These are phyloP conservation scores for Boletus coffeatus DNA, from an alignment of 1,284 basidiomycete species.

Conservation along the genomic window DNA sequence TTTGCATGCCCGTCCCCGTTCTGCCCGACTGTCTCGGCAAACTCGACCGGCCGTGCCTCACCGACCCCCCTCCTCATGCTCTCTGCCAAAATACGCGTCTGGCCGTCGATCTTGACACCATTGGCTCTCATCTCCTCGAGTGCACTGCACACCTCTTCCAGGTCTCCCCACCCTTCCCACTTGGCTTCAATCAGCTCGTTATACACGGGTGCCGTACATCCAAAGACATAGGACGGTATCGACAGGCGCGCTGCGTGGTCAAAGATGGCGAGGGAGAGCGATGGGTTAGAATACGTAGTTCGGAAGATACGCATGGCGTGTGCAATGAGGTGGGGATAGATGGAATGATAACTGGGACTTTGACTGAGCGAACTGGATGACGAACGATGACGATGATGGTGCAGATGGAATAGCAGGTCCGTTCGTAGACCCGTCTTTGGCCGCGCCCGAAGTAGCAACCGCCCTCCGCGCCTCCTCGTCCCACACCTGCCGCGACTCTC, in stretches of 20 bases:
- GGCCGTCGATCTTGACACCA: slow-evolving; percentile 59
- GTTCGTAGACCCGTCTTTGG: neutral
- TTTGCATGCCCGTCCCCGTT: slow-evolving; percentile 32
- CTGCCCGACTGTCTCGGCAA: slow-evolving; percentile 23
- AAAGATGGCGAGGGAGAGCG: slow-evolving; percentile 82
- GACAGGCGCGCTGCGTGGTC: slow-evolving; percentile 69
- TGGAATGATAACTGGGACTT: slow-evolving; percentile 46
- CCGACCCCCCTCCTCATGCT: slow-evolving; percentile 62
- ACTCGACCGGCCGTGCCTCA: slow-evolving; percentile 31
- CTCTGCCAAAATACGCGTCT: slow-evolving; percentile 59
- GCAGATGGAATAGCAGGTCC: neutral
- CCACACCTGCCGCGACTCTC: slow-evolving; percentile 40
- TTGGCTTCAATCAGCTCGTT: slow-evolving; percentile 78
- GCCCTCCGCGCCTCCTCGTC: slow-evolving; percentile 42
- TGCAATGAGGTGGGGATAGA: slow-evolving; percentile 74
- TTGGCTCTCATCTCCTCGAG: slow-evolving; percentile 80
- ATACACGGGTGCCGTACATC: slow-evolving; percentile 80
- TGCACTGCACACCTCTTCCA: slow-evolving; percentile 65
- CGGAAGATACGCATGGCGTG: slow-evolving; percentile 72
- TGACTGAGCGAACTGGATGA: slow-evolving; percentile 16
- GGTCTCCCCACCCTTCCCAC: slow-evolving; percentile 78
- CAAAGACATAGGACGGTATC: slow-evolving; percentile 76
- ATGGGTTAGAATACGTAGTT: slow-evolving; percentile 70
- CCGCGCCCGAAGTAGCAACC: slow-evolving; percentile 1
- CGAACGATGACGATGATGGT: neutral